Conservation (phyloP, 2,329 filamentous ascomycete species). For the Fusarium metavorans region DNA sequence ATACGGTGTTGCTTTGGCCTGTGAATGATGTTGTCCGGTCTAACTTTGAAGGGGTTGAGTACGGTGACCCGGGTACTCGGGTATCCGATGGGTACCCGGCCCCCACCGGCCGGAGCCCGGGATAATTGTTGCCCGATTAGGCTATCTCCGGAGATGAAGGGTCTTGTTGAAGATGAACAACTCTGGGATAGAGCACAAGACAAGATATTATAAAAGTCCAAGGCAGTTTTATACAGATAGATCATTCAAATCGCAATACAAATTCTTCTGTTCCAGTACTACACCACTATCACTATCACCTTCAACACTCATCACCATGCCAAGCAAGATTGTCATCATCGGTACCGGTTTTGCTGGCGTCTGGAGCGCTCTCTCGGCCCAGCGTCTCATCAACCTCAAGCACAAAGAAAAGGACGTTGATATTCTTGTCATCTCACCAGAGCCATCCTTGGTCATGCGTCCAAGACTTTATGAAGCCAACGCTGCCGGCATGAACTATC, state of each 20-base stretch:
- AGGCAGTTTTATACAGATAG: background rate
- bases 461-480: conserved; percentile 51
- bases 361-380: conserved; percentile 27
- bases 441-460: conserved; percentile 46
- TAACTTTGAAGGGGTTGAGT: background rate
- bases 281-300: background rate
- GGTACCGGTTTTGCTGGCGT: conserved; percentile 23
- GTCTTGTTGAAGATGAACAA: background rate
- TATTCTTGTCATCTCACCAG: conserved; percentile 50
- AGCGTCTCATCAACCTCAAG: conserved; percentile 14
- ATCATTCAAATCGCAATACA: background rate
- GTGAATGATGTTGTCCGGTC: background rate
- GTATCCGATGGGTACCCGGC: conserved; percentile 13
- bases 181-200: background rate
- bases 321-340: conserved; percentile 18
- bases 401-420: conserved; percentile 26
- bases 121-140: conserved; percentile 1
- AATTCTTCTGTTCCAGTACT: background rate
- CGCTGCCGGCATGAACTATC: conserved; percentile 33
- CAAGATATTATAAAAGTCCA: background rate
- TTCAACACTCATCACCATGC: background rate
- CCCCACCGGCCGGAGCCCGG: background rate
- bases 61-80: conserved; percentile 15
- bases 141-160: background rate
- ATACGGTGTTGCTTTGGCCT: background rate